phyloP scores from a whole-genome alignment of 768 basidiomycete species.

The Termitomyces sp. region DNA sequence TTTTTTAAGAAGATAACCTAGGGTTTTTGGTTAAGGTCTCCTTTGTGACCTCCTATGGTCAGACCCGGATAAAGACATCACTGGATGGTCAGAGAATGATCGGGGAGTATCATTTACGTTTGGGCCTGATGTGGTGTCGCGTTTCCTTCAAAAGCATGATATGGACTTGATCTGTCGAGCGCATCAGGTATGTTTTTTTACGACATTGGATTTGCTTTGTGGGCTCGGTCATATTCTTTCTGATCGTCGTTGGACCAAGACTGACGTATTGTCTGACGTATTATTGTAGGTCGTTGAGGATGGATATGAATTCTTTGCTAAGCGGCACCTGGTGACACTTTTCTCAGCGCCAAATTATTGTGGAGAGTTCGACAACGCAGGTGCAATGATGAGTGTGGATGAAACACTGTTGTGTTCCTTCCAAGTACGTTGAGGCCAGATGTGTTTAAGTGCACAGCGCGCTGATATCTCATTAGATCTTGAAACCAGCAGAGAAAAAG shows the following conservation, averaged over 20 bases:
- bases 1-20: neutral
- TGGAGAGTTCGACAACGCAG: constrained; percentile 98
- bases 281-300: constrained; percentile 87
- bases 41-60: constrained; percentile 98
- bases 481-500: constrained; percentile 99
- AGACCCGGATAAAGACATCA: constrained; percentile 99
- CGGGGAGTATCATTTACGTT: constrained; percentile 99
- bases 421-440: constrained; percentile 57
- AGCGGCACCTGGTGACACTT: constrained; percentile 92
- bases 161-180: constrained; percentile 99
- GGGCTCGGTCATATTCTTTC: neutral
- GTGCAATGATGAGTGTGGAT: constrained; percentile 99
- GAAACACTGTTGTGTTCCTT: constrained; percentile 97
- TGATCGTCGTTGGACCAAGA: constrained; percentile 1
- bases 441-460: neutral
- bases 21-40: constrained; percentile 51
- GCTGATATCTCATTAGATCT: constrained; percentile 54
- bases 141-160: constrained; percentile 99
- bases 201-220: neutral
- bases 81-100: constrained; percentile 99
- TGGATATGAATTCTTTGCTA: constrained; percentile 98
- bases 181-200: constrained; percentile 72
- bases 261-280: constrained; percentile 5
- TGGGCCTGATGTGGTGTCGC: constrained; percentile 95
- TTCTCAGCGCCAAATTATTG: constrained; percentile 97